Percentiles rank a stretch among this genome's conserved stretches.
These are phyloP conservation scores for Gentiana straminea DNA, from an alignment of 257 asterid genomes.

Conservation along the genomic window DNA sequence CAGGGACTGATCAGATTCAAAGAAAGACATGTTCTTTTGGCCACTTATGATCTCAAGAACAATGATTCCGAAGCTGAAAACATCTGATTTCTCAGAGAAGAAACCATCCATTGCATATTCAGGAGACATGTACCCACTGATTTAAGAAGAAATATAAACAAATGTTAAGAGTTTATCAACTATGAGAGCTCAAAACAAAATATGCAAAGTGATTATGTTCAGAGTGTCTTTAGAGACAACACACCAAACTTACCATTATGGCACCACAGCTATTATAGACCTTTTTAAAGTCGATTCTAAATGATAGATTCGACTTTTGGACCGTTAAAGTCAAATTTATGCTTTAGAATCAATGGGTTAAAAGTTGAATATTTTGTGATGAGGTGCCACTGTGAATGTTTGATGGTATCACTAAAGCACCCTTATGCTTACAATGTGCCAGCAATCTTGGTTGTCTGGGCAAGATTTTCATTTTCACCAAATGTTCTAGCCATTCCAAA, in stretches of 20 bases:
- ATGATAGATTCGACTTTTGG: too few relatives aligned
- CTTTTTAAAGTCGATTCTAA: too few relatives aligned
- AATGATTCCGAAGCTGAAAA: conserved; percentile 6
- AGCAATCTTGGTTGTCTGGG: conserved; percentile 4
- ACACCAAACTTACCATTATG: too few relatives aligned
- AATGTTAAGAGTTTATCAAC: background rate
- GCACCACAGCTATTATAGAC: too few relatives aligned
- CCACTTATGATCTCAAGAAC: background rate
- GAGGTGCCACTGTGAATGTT: too few relatives aligned
- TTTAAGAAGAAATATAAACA: background rate
- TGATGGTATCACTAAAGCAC: too few relatives aligned
- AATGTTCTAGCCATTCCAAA: conserved; percentile 9
- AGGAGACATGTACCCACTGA: conserved; percentile 6
- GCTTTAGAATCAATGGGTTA: too few relatives aligned
- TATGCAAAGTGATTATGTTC: too few relatives aligned
- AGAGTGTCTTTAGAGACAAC: too few relatives aligned
- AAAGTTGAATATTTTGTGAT: too few relatives aligned
- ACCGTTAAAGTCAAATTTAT: too few relatives aligned
- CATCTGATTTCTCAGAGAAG: conserved; percentile 16
- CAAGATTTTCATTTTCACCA: background rate
- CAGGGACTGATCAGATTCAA: background rate
- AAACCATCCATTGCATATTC: conserved; percentile 9
- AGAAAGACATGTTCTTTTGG: conserved; percentile 2
- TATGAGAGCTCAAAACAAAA: too few relatives aligned
- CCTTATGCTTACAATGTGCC: conserved; percentile 2